Evolutionary conservation across 306 rosid genomes (phyloP), one percentile per base, ranked within the genome.

Genomic region (Gastrolobium bilobum): DNA sequence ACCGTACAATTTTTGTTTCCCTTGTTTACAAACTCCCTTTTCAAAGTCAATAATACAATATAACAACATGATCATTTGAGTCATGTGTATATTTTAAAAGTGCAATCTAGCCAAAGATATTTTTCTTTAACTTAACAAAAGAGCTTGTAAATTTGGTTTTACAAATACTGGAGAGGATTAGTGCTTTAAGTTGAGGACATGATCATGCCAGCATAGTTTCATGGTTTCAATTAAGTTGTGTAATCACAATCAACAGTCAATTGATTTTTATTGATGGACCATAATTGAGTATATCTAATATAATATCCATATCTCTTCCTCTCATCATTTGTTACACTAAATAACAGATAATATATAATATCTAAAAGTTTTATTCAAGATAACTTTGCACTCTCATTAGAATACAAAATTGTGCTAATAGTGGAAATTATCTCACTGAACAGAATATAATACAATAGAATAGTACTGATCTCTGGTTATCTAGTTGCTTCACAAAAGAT

Each of bases 401-500:
- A 78, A 53, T 68, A 82, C 69, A 73, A 75, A 79, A 79, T 64
- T 48, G 60, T 82, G 60, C 68, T 15, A 34, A 13, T 53, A 73
- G 46, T 44, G 13, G 15, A 79, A 84, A 47, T 70, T 75, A 66
- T 75, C 33, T 37, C 60, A 82, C 53, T 53, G 9, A 68, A 62
- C 76, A 61, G 29, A 75, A 46, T 26, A 51, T 57, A 77, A 52
- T 20, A 51, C 58, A 77, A 52, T 65, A 72, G 44, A 40, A 68
- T 76, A 37, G 56, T 68, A 38, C 50, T 72, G 15, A 20, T 79
- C 6, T 66, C 56, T 78, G 31, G 10, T 60, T 80, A 51, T 83
- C 64, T 26, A 79, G 73, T 72, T 74, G 76, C 69, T 84, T 81
- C 81, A 39, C 54, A 68, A 46, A 71, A 81, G 81, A 85, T 80